Evolutionary conservation across 306 rosid genomes (phyloP), one percentile per base, ranked within the genome.

Genomic region (Begonia peltatifolia): DNA sequence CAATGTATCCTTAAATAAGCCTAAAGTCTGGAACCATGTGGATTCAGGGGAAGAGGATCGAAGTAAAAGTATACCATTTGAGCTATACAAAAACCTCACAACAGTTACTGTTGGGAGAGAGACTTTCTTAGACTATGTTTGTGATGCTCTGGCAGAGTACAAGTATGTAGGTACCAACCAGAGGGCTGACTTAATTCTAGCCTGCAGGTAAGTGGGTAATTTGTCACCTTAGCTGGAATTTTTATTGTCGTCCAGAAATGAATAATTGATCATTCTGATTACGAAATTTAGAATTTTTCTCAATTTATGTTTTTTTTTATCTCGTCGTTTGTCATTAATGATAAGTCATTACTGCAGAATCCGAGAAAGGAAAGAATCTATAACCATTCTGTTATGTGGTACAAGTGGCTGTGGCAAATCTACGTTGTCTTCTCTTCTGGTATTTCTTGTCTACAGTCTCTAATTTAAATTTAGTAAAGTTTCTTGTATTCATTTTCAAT

Each of bases 381-480:
- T 84, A 43, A 89, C 95, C 35, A 82, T 89, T 51, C 72, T 89
- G 60, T 59, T 89, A 71, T 89, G 97, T 68, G 97, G 97, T 69
- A 85, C 97, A 43, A 89, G 97, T 61, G 97, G 97, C 76, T 89
- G 97, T 54, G 97, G 97, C 67, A 89, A 89, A 73, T 89, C 97
- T 35, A 89, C 97, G 14, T 72, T 89, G 77, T 89, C 97, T 53
- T 87, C 97, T 30, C 69, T 89, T 72, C 90, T 89, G 97, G 97
- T 89, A 85, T 36, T 2, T 44, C 48, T 44, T 44, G 12, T 10
- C 14, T n/a, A 10, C 14, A 11, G 48, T 44, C 48, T 2, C 46
- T 44, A 1, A 11, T 7, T 3, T 44, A 11, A 44, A 10, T n/a
- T 44, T 44, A 0, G 2, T 44, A 11, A 44, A 44, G 12, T 12